A percentile compares a stretch with the other conserved stretches of the same genome.
These are phyloP conservation scores for Anacardium occidentale DNA, from an alignment of 345 rosid species.

Conservation along the genomic window DNA sequence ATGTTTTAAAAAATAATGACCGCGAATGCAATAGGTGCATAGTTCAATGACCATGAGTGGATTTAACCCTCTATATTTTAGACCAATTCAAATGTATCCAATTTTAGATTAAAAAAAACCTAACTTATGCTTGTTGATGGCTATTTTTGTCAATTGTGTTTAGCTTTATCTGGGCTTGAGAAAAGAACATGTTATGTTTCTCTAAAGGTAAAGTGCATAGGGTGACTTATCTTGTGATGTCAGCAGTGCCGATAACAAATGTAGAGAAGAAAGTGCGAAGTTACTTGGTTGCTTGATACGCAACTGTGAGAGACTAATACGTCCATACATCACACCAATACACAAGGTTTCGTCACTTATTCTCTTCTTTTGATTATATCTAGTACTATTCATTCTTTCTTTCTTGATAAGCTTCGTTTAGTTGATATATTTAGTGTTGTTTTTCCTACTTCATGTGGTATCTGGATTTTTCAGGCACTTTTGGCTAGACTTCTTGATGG, in stretches of 20 bases:
- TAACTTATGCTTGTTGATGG: not conserved
- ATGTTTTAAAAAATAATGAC: no score
- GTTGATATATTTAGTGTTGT: not conserved
- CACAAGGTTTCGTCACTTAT: constrained; percentile 70
- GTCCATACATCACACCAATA: constrained; percentile 90
- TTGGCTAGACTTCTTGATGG: constrained; percentile 89
- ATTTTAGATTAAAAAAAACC: no score
- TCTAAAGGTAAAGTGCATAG: constrained; percentile 10
- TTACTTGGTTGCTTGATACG: constrained; percentile 96
- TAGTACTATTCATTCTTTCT: constrained; percentile 12
- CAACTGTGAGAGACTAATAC: constrained; percentile 84
- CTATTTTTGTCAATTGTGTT: not conserved
- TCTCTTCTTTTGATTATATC: constrained; percentile 18
- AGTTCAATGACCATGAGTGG: no score
- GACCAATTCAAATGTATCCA: no score
- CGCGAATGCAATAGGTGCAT: no score
- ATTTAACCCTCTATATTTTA: no score
- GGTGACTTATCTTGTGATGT: constrained; percentile 42
- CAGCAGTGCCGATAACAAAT: constrained; percentile 97
- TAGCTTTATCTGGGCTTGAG: not conserved
- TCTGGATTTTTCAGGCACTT: constrained; percentile 70
- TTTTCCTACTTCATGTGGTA: constrained; percentile 9
- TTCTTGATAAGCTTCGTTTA: not conserved
- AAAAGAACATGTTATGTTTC: not conserved
- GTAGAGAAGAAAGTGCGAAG: constrained; percentile 98